These are phyloP conservation scores for Phytophthora colocasiae DNA, from an alignment of 352 stramenopile species.

Conservation along the genomic window DNA sequence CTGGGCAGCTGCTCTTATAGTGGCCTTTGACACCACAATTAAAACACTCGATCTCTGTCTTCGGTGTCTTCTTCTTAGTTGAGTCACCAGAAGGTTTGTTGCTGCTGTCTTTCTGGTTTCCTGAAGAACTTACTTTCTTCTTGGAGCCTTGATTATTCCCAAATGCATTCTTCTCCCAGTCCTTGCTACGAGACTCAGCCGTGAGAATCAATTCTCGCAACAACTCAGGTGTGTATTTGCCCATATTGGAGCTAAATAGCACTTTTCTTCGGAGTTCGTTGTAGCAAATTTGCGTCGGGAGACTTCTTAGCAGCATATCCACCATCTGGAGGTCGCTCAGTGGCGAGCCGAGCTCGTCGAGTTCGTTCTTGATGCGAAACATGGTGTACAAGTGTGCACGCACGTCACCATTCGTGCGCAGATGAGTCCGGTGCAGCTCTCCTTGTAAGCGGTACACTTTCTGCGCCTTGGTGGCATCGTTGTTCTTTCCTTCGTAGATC, in stretches of 20 bases:
- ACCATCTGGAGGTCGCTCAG: no score
- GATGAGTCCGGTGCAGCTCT: no score
- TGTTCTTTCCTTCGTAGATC: no score
- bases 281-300: no score
- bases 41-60: background rate
- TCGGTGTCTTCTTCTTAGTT: background rate
- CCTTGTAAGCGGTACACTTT: no score
- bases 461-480: no score
- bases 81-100: background rate
- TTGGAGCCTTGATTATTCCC: background rate
- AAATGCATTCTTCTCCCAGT: background rate
- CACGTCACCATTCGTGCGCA: no score
- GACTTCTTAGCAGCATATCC: no score
- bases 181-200: background rate
- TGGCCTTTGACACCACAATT: background rate
- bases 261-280: conserved; percentile 2
- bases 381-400: no score
- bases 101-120: no score
- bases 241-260: conserved; percentile 11
- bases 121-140: background rate
- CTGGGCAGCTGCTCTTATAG: background rate
- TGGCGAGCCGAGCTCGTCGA: no score
- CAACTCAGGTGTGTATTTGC: conserved; percentile 4
- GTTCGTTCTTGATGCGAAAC: no score
- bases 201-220: conserved; percentile 1